Conservation (phyloP, 2,329 filamentous ascomycete genomes). For the Fusarium mangiferae region DNA sequence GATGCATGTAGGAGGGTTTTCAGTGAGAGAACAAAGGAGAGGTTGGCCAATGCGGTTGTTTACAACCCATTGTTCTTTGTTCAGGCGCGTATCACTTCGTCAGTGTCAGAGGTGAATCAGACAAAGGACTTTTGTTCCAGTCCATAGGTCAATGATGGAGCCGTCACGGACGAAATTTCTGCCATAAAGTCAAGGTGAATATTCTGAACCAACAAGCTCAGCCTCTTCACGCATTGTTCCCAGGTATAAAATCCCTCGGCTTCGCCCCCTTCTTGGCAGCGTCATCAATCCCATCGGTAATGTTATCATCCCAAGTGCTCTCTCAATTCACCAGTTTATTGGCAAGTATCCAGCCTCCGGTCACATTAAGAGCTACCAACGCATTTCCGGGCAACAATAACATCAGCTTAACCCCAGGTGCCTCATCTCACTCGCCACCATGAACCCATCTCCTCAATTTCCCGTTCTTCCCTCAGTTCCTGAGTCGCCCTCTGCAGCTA, state of each 20-base stretch:
- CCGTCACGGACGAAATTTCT: not conserved
- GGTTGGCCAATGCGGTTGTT: fast-evolving
- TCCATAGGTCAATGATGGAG: not conserved
- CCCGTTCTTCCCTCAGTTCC: fast-evolving
- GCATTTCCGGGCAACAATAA: not conserved
- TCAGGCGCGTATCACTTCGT: no score
- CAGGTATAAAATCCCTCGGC: not conserved
- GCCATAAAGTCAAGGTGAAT: not conserved
- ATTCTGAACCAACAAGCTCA: not conserved
- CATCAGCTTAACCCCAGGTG: not conserved
- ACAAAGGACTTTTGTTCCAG: not conserved
- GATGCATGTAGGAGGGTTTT: no score
- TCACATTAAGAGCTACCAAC: not conserved
- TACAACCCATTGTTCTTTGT: not conserved
- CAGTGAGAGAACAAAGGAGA: not conserved
- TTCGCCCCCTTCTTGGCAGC: not conserved
- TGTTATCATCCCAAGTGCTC: no score
- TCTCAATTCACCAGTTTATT: fast-evolving
- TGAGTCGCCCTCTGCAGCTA: not conserved
- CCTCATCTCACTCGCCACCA: not conserved
- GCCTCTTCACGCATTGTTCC: not conserved
- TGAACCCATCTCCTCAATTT: not conserved
- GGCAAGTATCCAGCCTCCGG: not conserved
- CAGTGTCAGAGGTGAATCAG: not conserved
- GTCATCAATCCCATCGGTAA: not conserved